These are phyloP conservation scores for Panicum hallii DNA, from an alignment of 202 grass and related monocot species.

Conservation along the genomic window DNA sequence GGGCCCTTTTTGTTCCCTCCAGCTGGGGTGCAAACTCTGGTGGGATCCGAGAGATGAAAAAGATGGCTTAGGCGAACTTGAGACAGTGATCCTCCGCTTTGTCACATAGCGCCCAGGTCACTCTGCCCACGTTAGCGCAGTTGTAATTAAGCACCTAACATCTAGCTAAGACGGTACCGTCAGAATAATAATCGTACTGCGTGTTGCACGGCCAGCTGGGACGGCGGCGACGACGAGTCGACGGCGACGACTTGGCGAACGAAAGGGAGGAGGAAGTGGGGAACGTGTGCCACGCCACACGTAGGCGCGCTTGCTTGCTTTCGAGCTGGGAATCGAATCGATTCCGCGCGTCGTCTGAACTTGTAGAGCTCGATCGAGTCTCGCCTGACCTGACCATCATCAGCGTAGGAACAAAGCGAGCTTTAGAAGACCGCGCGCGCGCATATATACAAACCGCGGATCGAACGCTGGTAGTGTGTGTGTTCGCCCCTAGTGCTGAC, in stretches of 20 bases:
- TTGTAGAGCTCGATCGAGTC: too few species aligned
- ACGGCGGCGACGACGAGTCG: background rate
- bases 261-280: background rate
- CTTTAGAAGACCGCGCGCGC: too few species aligned
- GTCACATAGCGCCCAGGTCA: conserved; percentile 24
- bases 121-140: conserved; percentile 36
- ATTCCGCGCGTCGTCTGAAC: too few species aligned
- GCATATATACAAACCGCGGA: too few species aligned
- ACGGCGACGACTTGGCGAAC: background rate
- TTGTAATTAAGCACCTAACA: conserved; percentile 39
- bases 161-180: conserved; percentile 10
- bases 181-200: background rate
- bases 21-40: conserved; percentile 36
- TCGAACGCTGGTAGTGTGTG: too few species aligned
- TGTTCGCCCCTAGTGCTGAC: too few species aligned
- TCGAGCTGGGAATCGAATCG: too few species aligned
- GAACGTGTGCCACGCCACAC: conserved; percentile 19
- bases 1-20: conserved; percentile 27
- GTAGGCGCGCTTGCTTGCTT: background rate
- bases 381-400: too few species aligned
- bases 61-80: conserved; percentile 28
- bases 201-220: background rate
- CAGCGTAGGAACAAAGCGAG: too few species aligned
- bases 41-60: conserved; percentile 36
- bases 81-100: conserved; percentile 25